Evolutionary conservation across 2,329 filamentous ascomycete species (phyloP), one percentile per base, ranked within the genome.

Genomic region (Fusarium chuoi): DNA sequence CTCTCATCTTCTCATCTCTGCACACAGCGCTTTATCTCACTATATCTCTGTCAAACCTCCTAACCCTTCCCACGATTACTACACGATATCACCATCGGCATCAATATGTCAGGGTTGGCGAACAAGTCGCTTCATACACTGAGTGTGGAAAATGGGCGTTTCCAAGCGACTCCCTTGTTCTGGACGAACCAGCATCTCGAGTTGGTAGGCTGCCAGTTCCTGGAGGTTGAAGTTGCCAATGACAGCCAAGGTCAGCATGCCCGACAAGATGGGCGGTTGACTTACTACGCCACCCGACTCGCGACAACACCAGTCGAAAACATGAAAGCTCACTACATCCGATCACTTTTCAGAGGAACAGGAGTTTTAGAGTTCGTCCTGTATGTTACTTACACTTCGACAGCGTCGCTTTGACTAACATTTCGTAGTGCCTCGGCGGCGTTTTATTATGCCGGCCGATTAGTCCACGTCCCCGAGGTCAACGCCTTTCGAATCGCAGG

Each of bases 111-210:
- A 3, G 6, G 7, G 14, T 9, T 7, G 5, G 10, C 7, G 0
- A 46, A 2, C 12, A 26, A 20, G 2, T 48, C 45, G 2, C 26
- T 48, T 2, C 45, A 48, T 8, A 1, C 4, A 8, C 20, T 48
- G 4, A 48, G 28, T 2, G 20, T 48, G 4, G 14, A n/a, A 0
- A 4, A 48, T 4, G 9, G 20, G 3, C 6, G 20, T 3, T 30
- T 51, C 6, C 48, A 35, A 7, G n/a, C 30, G 5, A 15, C n/a
- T 2, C 48, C 30, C 4, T 9, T 51, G 2, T 18, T 20, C 5
- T 51, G 48, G 48, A 51, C 48, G 5, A 7, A 6, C 8, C 8
- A 7, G 3, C 48, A 51, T 14, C 48, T 51, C 7, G 48, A 51
- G 30, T 5, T 51, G 17, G 30, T 48, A 9, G 48, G 48, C 3